A percentile compares a stretch with the other conserved stretches of the same genome.
Evolutionary conservation across 768 basidiomycete genomes (phyloP).

Genomic region (Suillus placidus): DNA sequence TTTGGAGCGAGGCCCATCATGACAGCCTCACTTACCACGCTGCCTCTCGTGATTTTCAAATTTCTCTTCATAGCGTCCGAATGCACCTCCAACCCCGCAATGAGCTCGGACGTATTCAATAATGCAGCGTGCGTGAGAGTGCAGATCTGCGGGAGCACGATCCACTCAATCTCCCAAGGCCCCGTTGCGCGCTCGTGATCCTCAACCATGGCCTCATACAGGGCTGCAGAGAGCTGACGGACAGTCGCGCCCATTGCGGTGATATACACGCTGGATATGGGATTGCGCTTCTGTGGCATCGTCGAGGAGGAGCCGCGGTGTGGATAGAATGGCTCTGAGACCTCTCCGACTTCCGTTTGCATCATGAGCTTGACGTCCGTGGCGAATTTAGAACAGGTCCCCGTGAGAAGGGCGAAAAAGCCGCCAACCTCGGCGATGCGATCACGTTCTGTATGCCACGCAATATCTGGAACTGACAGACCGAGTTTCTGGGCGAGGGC

Average conservation of each 20-base stretch:
- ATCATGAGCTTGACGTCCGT: constrained; percentile 48
- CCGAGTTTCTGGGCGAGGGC: constrained; percentile 22
- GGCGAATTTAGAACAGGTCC: constrained; percentile 50
- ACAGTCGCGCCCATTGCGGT: constrained; percentile 46
- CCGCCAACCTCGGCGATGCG: constrained; percentile 46
- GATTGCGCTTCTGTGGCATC: constrained; percentile 56
- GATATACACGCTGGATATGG: constrained; percentile 48
- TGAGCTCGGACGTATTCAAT: constrained; percentile 38
- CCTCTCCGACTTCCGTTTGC: constrained; percentile 50
- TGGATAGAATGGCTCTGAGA: constrained; percentile 46
- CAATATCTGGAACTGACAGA: constrained; percentile 28
- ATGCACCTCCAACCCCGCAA: constrained; percentile 45
- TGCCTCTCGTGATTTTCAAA: constrained; percentile 41
- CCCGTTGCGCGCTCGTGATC: constrained; percentile 53
- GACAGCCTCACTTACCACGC: constrained; percentile 47
- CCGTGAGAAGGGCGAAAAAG: constrained; percentile 46
- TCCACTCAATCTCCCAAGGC: constrained; percentile 56
- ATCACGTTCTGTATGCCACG: constrained; percentile 48
- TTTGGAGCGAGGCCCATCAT: constrained; percentile 49
- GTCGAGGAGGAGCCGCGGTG: constrained; percentile 51
- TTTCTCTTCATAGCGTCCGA: constrained; percentile 44
- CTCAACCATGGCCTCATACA: constrained; percentile 51
- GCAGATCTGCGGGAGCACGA: constrained; percentile 46
- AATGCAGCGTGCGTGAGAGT: constrained; percentile 45
- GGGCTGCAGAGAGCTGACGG: constrained; percentile 40